phyloP scores from a whole-genome alignment of 116 monocot species.

The Dioscorea cayenensis region DNA sequence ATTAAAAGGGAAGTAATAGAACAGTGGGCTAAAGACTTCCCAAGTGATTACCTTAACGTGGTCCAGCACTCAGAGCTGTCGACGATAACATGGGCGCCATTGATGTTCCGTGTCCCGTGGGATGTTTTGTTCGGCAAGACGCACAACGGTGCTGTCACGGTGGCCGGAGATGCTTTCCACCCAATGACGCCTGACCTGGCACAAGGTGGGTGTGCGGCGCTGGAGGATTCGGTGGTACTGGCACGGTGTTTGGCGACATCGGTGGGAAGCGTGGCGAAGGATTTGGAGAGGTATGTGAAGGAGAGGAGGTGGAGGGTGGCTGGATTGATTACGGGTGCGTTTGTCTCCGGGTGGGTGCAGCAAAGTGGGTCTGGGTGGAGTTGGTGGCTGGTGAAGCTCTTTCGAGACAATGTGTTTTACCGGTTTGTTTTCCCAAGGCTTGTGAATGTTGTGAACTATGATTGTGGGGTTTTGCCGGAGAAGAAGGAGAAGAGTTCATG shows the following conservation, averaged over 20 bases:
- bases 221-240: constrained; percentile 58
- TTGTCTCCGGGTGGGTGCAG: constrained; percentile 37
- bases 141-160: constrained; percentile 27
- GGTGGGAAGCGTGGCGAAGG: not conserved
- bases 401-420: constrained; percentile 40
- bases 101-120: constrained; percentile 32
- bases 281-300: constrained; percentile 25
- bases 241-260: constrained; percentile 28
- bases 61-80: constrained; percentile 32
- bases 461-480: too few species aligned
- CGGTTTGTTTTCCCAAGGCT: constrained; percentile 5
- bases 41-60: constrained; percentile 15
- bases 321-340: constrained; percentile 31
- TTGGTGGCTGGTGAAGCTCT: constrained; percentile 10
- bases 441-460: too few species aligned
- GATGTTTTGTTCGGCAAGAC: constrained; percentile 29
- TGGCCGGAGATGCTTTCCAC: constrained; percentile 66
- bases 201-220: constrained; percentile 63
- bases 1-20: constrained; percentile 11
- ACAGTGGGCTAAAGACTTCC: constrained; percentile 18
- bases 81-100: constrained; percentile 25
- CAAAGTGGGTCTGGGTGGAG: constrained; percentile 27
- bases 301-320: constrained; percentile 43
- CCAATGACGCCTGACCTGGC: constrained; percentile 69
- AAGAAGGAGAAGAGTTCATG: too few species aligned